Evolutionary conservation across 257 asterid species (phyloP), one percentile per base, ranked within the genome.

Genomic region (Jaltomata sinuosa): DNA sequence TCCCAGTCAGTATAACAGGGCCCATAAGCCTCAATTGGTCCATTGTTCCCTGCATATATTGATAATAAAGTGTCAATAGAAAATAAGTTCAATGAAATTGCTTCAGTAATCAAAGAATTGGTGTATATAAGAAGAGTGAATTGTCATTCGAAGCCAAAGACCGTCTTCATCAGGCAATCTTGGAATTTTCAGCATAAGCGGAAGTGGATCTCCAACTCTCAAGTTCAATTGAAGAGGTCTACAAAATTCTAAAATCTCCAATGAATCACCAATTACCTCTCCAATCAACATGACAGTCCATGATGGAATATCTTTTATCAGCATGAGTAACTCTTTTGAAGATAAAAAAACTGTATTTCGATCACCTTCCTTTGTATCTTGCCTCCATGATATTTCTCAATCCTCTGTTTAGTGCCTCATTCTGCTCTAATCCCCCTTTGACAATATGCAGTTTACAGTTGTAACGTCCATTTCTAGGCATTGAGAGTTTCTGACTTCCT

Each of bases 21-120:
- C 97, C 98, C 98, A 94, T 96, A 87, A 93, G 97, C 92, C 90
- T 94, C 90, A 96, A 88, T 87, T 96, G 98, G 47, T 96, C 98
- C 83, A 89, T 84, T 85, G 89, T 88, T 85, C 98, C 98, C 99
- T 96, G 93, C 88, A 88, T 55, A 61, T 54, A 64, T 21, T 64
- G 85, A 65, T 42, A 80, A 54, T 55, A 53, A 83, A 72, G 55
- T 36, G 74, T 32, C 64, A 27, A 61, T 45, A 22, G 49, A 79
- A 72, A 11, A 2, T 8, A 19, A 53, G 42, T 67, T 67, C 42
- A n/a, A 65, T 10, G 53, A 31, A 49, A 83, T 22, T 32, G 50
- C 38, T 47, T 38, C 53, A 71, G 79, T 38, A 38, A 71, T 38
- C 53, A 71, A 38, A 11, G 79, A 69, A 69, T 69, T 69, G 32